Conservation (phyloP, 1,284 basidiomycete species). For the Grifola frondosa region DNA sequence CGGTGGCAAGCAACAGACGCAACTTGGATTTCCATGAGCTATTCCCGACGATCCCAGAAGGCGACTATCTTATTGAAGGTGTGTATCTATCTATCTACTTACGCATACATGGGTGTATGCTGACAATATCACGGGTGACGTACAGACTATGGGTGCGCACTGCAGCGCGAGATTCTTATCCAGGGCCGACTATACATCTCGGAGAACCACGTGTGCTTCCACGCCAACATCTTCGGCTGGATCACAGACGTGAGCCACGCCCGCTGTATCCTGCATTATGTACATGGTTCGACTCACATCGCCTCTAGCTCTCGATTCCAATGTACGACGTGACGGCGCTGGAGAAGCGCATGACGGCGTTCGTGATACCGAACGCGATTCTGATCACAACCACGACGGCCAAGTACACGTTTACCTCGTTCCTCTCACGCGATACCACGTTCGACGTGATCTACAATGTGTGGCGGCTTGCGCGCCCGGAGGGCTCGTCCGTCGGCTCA, state of each 20-base stretch:
- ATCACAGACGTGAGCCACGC: constrained; percentile 85
- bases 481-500: constrained; percentile 48
- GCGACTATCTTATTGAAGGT: constrained; percentile 98
- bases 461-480: constrained; percentile 89
- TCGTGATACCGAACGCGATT: constrained; percentile 98
- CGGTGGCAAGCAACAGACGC: constrained; percentile 92
- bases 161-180: constrained; percentile 94
- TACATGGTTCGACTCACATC: constrained; percentile 4
- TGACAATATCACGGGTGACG: constrained; percentile 12
- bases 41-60: constrained; percentile 88
- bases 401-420: constrained; percentile 94
- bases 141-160: constrained; percentile 93
- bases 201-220: constrained; percentile 97
- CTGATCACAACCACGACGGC: constrained; percentile 80
- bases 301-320: constrained; percentile 80
- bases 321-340: constrained; percentile 89
- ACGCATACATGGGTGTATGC: constrained; percentile 2
- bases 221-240: constrained; percentile 99
- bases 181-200: constrained; percentile 97
- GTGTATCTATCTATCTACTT: constrained; percentile 25
- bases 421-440: constrained; percentile 94
- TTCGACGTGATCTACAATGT: constrained; percentile 97
- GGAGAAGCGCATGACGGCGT: constrained; percentile 98
- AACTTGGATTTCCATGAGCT: constrained; percentile 96
- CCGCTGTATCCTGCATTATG: constrained; percentile 8